Percentiles rank a stretch among this genome's conserved stretches.
phyloP scores from a whole-genome alignment of 2,329 filamentous ascomycete species.

The Penicillium psychrosexuale region DNA sequence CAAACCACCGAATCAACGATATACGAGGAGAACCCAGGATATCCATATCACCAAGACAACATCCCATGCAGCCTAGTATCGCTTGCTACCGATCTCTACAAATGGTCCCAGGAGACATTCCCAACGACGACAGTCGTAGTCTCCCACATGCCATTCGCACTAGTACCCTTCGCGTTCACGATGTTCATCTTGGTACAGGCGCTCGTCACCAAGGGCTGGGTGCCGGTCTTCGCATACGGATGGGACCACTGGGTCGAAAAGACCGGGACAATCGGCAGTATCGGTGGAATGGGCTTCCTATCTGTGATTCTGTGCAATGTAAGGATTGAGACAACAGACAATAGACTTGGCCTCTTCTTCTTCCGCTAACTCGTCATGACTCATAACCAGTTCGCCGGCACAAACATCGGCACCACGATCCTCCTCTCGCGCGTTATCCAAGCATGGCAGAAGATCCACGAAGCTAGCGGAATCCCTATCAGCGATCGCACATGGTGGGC shows the following conservation, averaged over 20 bases:
- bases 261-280: constrained; percentile 65
- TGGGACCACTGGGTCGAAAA: constrained; percentile 71
- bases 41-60: constrained; percentile 4
- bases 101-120: constrained; percentile 68
- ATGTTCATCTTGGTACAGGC: constrained; percentile 75
- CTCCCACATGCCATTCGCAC: constrained; percentile 62
- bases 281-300: constrained; percentile 71
- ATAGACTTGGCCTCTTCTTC: not conserved
- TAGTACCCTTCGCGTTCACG: constrained; percentile 68
- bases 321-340: constrained; percentile 35
- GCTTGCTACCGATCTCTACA: constrained; percentile 44
- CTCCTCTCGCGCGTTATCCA: constrained; percentile 69
- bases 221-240: constrained; percentile 67
- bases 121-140: constrained; percentile 66
- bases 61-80: constrained; percentile 53
- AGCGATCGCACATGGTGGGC: constrained; percentile 68
- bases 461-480: constrained; percentile 48
- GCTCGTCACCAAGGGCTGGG: constrained; percentile 71
- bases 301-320: constrained; percentile 71
- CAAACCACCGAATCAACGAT: constrained; percentile 7
- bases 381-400: constrained; percentile 72
- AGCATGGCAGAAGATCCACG: constrained; percentile 62
- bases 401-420: constrained; percentile 74
- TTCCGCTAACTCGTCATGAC: constrained; percentile 12
- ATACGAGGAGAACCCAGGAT: constrained; percentile 33